A percentile compares a stretch with the other conserved stretches of the same genome.
Evolutionary conservation across 768 basidiomycete species (phyloP).

Genomic region (Punctularia strigosozonata): DNA sequence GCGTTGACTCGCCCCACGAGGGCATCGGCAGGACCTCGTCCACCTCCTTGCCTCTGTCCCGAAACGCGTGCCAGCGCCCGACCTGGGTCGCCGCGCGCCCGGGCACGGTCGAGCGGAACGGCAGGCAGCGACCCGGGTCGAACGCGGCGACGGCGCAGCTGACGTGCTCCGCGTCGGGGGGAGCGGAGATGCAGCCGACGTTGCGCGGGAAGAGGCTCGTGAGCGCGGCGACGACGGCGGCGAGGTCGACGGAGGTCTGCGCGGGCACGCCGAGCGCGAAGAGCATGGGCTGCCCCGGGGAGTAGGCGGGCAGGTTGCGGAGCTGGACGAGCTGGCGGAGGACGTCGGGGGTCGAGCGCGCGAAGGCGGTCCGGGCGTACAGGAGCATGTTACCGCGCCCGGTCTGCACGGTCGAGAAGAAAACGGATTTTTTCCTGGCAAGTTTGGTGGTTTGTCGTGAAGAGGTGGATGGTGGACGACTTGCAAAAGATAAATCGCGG

Average conservation of each 20-base stretch:
- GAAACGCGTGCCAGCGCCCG: slow-evolving; percentile 59
- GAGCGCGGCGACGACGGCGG: slow-evolving; percentile 15
- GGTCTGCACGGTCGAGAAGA: too few relatives aligned
- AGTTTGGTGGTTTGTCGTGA: too few relatives aligned
- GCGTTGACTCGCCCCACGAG: slow-evolving; percentile 24
- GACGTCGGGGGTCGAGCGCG: too few relatives aligned
- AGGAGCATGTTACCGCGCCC: too few relatives aligned
- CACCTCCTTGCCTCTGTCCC: slow-evolving; percentile 29
- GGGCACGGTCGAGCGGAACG: slow-evolving; percentile 54
- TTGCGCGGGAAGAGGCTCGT: slow-evolving; percentile 10
- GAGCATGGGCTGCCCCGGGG: too few relatives aligned
- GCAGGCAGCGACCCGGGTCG: slow-evolving; percentile 25
- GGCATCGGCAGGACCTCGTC: slow-evolving; percentile 6
- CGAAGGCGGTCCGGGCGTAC: too few relatives aligned
- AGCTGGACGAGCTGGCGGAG: too few relatives aligned
- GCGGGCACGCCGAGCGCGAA: not conserved
- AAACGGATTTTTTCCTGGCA: too few relatives aligned
- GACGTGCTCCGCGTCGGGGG: slow-evolving; percentile 23
- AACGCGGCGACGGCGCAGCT: slow-evolving; percentile 51
- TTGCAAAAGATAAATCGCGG: too few relatives aligned
- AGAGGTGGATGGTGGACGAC: too few relatives aligned
- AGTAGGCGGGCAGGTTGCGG: too few relatives aligned
- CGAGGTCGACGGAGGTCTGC: slow-evolving; percentile 14
- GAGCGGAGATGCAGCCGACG: slow-evolving; percentile 54
- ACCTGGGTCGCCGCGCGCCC: slow-evolving; percentile 51